Evolutionary conservation across 768 basidiomycete genomes (phyloP), one percentile per base, ranked within the genome.

Genomic region (Rhizopogon salebrosus): DNA sequence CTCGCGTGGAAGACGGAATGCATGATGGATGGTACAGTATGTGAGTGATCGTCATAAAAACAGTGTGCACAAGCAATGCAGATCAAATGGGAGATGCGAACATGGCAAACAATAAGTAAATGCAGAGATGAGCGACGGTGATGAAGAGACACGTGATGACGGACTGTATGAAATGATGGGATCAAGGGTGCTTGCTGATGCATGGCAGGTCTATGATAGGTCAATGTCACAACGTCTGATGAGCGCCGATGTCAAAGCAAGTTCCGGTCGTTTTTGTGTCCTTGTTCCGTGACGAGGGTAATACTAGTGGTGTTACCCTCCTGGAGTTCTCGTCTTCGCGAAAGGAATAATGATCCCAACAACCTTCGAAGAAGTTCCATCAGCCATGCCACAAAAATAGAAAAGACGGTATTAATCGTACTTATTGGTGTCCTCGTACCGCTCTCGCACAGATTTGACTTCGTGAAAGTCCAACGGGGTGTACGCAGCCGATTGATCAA

Each of bases 401-500:
- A 39, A 20, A 37, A 29, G 35, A 46, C 22, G 40, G 13, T 29
- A 46, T 5, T 20, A 22, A n/a, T 53, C 60, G n/a, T 40, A 85
- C 88, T 72, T 84, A 64, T 89, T 90, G 0, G 73, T 72, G 49
- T 77, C 76, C 62, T 83, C 84, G 53, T 90, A 90, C 13, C 74
- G 77, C 54, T 83, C 76, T 41, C 73, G 73, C 14, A 86, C 84
- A 13, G 66, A 68, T 31, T 70, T 62, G 1, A 70, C 66, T 64
- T 85, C 80, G 48, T 77, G 58, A 39, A 62, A 52, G 36, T 63
- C 52, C 51, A 60, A 60, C 48, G 57, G 53, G 11, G 45, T 53
- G 50, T 51, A 54, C 23, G 26, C 52, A 58, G 51, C 16, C 16
- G 10, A 41, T 24, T 27, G 43, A 48, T 45, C 52, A 41, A 24